Base-by-base conservation (phyloP, 2,329 filamentous ascomycete species). In the Fusarium clavum region DNA sequence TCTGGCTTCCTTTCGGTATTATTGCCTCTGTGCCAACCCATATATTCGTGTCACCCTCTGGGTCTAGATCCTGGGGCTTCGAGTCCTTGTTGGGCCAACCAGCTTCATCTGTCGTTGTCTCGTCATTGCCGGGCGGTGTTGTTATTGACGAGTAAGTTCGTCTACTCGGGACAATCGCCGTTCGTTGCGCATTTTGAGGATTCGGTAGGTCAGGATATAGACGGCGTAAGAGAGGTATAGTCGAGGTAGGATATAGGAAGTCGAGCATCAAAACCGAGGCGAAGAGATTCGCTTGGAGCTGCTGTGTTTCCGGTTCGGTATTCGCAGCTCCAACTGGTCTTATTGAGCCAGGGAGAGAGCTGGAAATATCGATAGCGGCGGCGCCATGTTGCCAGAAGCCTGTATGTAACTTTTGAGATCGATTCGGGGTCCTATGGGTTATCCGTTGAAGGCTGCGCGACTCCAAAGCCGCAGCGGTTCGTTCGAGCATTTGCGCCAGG, bases 301-400 rank as follows among this genome's bases (percentile, higher is more conserved):
- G 64, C 51, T 71, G 71, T 41, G 67, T 68, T 40, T 78, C 73
- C 52, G 63, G 66, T 30, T 78, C 74, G 47, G 61, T 12, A 27
- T 58, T 8, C 6, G 73, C 70, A 30, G 61, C 25, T 12, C 74
- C 73, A 51, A 66, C 60, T 29, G 72, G 61, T 73, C 75, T 57
- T 73, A 67, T 68, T 44, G 81, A 74, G 46, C 77, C 69, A 53
- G 83, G 80, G 79, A 82, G 85, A 55, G 80, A 78, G 48, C 74
- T 79, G 61, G 81, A 79, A 40, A 86, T 79, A 75, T 87, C 86
- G 67, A 87, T 73, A 24, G 83, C 82, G 40, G 82, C 79, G 41
- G 84, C 84, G 20, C 85, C 85, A 81, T 88, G 84, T 60, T 85
- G 82, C 85, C 85, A 88, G 71, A 88, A 88, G 41, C 81, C 76